Evolutionary conservation across 2,329 filamentous ascomycete genomes (phyloP), one percentile per base, ranked within the genome.

Genomic region (Dothidotthia symphoricarpi): DNA sequence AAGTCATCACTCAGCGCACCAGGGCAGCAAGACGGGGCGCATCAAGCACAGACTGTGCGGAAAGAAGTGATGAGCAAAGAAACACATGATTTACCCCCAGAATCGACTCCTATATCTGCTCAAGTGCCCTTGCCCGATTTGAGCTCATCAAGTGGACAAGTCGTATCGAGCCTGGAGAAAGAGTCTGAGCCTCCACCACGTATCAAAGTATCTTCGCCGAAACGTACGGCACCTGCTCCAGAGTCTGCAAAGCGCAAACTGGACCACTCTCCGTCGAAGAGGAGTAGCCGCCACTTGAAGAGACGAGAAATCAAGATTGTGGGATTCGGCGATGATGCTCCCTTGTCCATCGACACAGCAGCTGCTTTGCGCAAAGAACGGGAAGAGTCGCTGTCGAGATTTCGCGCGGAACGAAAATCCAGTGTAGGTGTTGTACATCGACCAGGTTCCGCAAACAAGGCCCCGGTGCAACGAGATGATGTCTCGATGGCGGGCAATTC

Each of bases 231-330:
- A 9, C 19, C 26, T 9, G 27, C 31, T 8, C 28, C 43, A 9
- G 37, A 34, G 15, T 26, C 43, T 10, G 27, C 24, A 9, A 64
- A 64, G 35, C 55, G 61, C 10, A 62, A 61, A 16, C 34, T 53
- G 1, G 39, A 41, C 3, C 26, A 32, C 11, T 59, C 55, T 5
- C 53, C 59, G 8, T 38, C 43, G 1, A 56, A 47, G 15, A 43
- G 40, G 5, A 41, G 28, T 10, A 49, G 26, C 25, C 55, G 49
- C 30, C 38, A 47, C 4, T 28, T 41, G 12, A 59, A 64, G 44
- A 44, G 53, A 28, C 38, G 51, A 10, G 49, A 52, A 24, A 44
- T 62, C 16, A 63, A 61, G 22, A 36, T 53, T 19, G 40, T 55
- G 1, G 28, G 35, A 2, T 58, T 60, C 17, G 41, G 41, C 7